phyloP scores from a whole-genome alignment of 2,329 filamentous ascomycete species.

The Pyricularia grisea region DNA sequence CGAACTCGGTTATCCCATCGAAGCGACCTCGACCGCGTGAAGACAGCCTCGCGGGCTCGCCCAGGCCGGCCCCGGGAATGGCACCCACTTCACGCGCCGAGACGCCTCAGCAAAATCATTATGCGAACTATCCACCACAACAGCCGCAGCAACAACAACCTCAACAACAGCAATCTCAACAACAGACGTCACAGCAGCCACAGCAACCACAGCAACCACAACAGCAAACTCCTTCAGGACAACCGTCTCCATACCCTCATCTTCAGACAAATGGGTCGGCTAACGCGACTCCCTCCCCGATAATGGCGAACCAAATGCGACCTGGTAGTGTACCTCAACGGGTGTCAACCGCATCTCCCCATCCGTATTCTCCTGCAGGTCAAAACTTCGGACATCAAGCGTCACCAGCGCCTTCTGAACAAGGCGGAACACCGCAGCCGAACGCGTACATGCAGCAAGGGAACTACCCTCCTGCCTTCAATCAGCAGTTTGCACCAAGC shows the following conservation, averaged over 20 bases:
- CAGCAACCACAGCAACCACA: conserved; percentile 55
- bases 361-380: conserved; percentile 72
- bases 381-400: conserved; percentile 64
- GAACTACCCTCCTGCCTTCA: conserved; percentile 48
- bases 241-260: conserved; percentile 69
- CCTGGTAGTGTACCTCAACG: conserved; percentile 64
- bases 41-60: conserved; percentile 77
- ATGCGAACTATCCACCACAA: conserved; percentile 56
- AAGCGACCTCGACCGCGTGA: conserved; percentile 77
- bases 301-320: conserved; percentile 73
- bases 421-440: conserved; percentile 65
- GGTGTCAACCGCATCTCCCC: conserved; percentile 86
- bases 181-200: background rate
- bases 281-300: conserved; percentile 86
- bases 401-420: conserved; percentile 69
- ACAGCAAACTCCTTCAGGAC: conserved; percentile 48
- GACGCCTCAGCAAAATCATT: conserved; percentile 74
- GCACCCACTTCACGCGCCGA: conserved; percentile 80
- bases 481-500: conserved; percentile 47
- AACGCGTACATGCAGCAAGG: conserved; percentile 55
- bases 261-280: conserved; percentile 70
- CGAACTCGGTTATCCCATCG: conserved; percentile 78
- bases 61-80: conserved; percentile 64
- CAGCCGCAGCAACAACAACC: background rate
- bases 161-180: background rate